Evolutionary conservation across 306 rosid species (phyloP).

Genomic region (Prunus padus): DNA sequence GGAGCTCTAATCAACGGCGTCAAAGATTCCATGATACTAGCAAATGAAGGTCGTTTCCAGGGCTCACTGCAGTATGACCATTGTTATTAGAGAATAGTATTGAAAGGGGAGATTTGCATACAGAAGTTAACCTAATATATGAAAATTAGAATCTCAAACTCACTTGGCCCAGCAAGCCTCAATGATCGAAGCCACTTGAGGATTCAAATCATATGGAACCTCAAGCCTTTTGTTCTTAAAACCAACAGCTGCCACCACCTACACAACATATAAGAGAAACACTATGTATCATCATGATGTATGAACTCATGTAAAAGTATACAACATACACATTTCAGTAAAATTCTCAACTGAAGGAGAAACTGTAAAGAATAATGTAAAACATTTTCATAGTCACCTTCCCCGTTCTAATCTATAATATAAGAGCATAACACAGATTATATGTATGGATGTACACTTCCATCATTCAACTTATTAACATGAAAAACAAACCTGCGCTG

Average conservation of each 20-base stretch:
- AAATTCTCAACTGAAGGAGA: neutral
- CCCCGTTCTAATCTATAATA: neutral
- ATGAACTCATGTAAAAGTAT: slow-evolving; percentile 15
- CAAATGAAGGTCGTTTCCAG: slow-evolving; percentile 93
- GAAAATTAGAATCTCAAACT: slow-evolving; percentile 31
- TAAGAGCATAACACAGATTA: slow-evolving; percentile 3
- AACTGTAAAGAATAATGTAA: too few species aligned
- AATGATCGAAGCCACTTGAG: slow-evolving; percentile 72
- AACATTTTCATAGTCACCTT: neutral
- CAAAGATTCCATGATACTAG: slow-evolving; percentile 85
- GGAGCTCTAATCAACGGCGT: slow-evolving; percentile 73
- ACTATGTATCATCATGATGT: slow-evolving; percentile 14
- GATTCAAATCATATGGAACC: slow-evolving; percentile 79
- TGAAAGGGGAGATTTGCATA: neutral
- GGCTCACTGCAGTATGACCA: slow-evolving; percentile 72
- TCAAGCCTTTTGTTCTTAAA: slow-evolving; percentile 84
- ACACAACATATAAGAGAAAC: slow-evolving; percentile 13
- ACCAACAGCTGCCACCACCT: slow-evolving; percentile 99
- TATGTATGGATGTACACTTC: slow-evolving; percentile 4
- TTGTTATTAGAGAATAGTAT: slow-evolving; percentile 8
- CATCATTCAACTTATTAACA: slow-evolving; percentile 16
- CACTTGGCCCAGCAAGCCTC: slow-evolving; percentile 98
- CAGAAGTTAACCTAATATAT: neutral
- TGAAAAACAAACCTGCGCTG: slow-evolving; percentile 75
- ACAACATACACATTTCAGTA: neutral